A percentile compares a stretch with the other conserved stretches of the same genome.
These are phyloP conservation scores for Ophiostoma triangulosporum DNA, from an alignment of 2,329 filamentous ascomycete genomes.

Conservation along the genomic window DNA sequence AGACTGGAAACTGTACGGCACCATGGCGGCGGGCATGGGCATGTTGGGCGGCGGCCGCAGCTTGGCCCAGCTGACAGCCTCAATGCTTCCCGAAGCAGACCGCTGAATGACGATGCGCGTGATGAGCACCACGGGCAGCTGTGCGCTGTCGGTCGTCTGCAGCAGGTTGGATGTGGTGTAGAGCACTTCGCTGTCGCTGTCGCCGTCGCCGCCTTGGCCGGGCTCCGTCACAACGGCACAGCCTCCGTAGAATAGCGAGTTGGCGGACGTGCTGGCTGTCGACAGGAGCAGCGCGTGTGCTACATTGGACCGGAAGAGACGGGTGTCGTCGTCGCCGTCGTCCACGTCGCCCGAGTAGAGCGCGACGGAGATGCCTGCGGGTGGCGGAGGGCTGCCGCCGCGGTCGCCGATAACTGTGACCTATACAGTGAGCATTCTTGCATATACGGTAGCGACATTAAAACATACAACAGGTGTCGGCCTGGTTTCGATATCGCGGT, in stretches of 20 bases:
- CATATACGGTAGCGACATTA: background rate
- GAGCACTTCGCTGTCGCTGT: slow-evolving; percentile 23
- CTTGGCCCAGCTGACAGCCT: slow-evolving; percentile 26
- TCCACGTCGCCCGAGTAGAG: background rate
- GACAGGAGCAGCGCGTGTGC: slow-evolving; percentile 29
- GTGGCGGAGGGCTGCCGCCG: background rate
- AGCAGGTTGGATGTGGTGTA: slow-evolving; percentile 33
- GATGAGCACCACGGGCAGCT: slow-evolving; percentile 30
- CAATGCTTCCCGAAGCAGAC: slow-evolving; percentile 16
- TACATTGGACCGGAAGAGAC: slow-evolving; percentile 22
- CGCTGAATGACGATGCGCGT: slow-evolving; percentile 27
- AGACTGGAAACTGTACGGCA: slow-evolving; percentile 31
- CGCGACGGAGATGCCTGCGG: background rate
- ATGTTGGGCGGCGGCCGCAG: slow-evolving; percentile 28
- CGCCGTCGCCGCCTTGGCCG: background rate
- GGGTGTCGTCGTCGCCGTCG: slow-evolving; percentile 17
- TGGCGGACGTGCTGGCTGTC: slow-evolving; percentile 25
- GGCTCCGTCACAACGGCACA: slow-evolving; percentile 27
- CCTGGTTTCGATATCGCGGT: background rate
- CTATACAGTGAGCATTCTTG: background rate
- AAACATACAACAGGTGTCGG: background rate
- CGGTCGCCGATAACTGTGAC: background rate
- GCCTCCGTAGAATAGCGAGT: slow-evolving; percentile 32
- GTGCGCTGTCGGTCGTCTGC: slow-evolving; percentile 22
- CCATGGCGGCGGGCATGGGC: slow-evolving; percentile 47